Conservation (phyloP, 23 red algal genomes). For the Agarophyton chilense region DNA sequence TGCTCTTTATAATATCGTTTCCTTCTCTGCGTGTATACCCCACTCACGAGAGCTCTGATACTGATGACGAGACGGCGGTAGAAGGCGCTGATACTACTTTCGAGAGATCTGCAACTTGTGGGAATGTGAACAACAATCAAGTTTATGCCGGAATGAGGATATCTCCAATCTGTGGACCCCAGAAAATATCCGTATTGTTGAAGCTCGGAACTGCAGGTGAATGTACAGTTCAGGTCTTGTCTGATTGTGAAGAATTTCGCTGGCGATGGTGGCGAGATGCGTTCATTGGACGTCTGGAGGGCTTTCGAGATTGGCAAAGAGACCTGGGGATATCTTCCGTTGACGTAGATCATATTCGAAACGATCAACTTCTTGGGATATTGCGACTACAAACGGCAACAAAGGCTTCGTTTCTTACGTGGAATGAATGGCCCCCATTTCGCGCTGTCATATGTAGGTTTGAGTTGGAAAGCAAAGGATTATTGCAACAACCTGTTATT, state of each 20-base stretch:
- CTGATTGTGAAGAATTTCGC: neutral
- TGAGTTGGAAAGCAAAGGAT: slow-evolving; percentile 19
- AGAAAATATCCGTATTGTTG: neutral
- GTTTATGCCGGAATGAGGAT: neutral
- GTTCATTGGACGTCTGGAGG: slow-evolving; percentile 2
- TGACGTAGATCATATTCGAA: neutral
- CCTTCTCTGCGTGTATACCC: neutral
- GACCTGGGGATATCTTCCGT: neutral
- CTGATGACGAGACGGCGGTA: neutral
- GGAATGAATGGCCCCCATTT: slow-evolving; percentile 31
- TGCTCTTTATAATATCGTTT: slow-evolving; percentile 8
- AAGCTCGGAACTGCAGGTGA: neutral
- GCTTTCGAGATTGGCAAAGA: slow-evolving; percentile 13
- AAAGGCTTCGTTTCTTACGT: neutral
- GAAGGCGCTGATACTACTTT: neutral
- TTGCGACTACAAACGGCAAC: neutral
- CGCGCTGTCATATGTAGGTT: slow-evolving; percentile 28
- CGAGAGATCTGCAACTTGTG: neutral
- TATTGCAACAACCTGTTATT: neutral
- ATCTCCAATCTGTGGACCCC: neutral
- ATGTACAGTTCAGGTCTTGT: neutral
- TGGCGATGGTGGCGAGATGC: slow-evolving; percentile 34
- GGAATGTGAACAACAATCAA: neutral
- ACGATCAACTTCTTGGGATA: neutral
- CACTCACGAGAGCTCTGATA: neutral